Base-by-base conservation (phyloP, 2,329 filamentous ascomycete genomes). In the Xylariaceae sp. region DNA sequence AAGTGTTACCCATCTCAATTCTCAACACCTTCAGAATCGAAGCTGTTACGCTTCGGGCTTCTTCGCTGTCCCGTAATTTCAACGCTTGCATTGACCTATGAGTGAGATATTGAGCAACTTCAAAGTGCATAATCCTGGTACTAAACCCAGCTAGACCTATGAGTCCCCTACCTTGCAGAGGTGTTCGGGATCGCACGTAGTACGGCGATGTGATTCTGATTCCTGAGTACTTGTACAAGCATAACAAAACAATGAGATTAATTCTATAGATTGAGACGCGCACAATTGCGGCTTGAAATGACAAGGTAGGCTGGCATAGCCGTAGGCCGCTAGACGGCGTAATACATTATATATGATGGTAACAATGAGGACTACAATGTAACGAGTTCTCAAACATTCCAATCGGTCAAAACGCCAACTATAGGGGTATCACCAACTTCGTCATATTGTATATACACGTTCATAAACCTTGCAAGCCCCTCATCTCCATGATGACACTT, bases 401-500 rank as follows among this genome's bases (percentile, higher is more conserved):
- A 41, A 50, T 41, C 32, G 16, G 15, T 42, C 37, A 37, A 19
- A 60, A 60, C 57, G 58, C 59, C 54, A 57, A 49, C 55, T 49
- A 30, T 21, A 55, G 55, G 58, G 60, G 64, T 66, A 65, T 63
- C 64, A 50, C 61, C 18, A 57, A 41, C 36, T 22, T 53, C 55
- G 42, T 54, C 46, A 36, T 49, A 50, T 47, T 55, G 48, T 49
- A 32, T 30, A 34, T 56, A 41, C 45, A 52, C 49, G 16, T 44
- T 49, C 32, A 59, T 40, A 40, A 47, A 49, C 49, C 55, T 46
- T 58, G 52, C 40, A 67, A 37, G 41, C 65, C 59, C 41, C 59
- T 64, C 68, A 71, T 67, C 53, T 71, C 68, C 15, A 70, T 54
- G 16, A 58, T 61, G 10, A 55, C 55, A 18, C 52, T 57, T 16